Conservation (phyloP, 2,329 filamentous ascomycete genomes). For the Xylaria sp. region DNA sequence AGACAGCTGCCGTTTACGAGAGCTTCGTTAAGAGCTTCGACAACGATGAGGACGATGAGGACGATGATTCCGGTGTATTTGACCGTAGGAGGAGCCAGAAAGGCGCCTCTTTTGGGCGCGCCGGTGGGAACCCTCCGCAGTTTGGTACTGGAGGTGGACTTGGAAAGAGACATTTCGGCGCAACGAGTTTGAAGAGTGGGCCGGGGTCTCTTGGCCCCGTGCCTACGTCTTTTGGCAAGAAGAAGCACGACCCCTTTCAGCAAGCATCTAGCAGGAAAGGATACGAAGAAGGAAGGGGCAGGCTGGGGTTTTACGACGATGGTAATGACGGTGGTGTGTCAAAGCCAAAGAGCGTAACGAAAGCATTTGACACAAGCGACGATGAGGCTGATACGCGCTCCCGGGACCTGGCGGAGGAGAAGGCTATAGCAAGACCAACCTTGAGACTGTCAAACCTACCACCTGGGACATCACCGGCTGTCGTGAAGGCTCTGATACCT, state of each 20-base stretch:
- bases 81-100: conserved; percentile 32
- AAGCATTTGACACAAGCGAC: conserved; percentile 76
- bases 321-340: conserved; percentile 43
- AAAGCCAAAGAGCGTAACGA: conserved; percentile 70
- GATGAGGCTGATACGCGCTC: conserved; percentile 61
- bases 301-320: conserved; percentile 55
- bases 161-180: conserved; percentile 73
- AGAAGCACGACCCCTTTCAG: conserved; percentile 60
- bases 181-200: conserved; percentile 65
- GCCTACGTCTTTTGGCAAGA: conserved; percentile 61
- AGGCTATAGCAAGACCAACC: conserved; percentile 70
- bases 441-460: conserved; percentile 70
- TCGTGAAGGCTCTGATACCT: conserved; percentile 68
- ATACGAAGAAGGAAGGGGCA: conserved; percentile 47
- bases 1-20: conserved; percentile 86
- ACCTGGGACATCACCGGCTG: conserved; percentile 66
- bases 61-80: conserved; percentile 34
- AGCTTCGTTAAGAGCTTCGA: conserved; percentile 87
- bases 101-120: conserved; percentile 39
- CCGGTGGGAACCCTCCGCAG: conserved; percentile 44
- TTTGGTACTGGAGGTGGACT: conserved; percentile 48
- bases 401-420: conserved; percentile 63
- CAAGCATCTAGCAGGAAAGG: conserved; percentile 50
- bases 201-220: conserved; percentile 69
- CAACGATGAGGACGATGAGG: conserved; percentile 65